phyloP scores from a whole-genome alignment of 768 basidiomycete species.

The Phylloporus scabripes region DNA sequence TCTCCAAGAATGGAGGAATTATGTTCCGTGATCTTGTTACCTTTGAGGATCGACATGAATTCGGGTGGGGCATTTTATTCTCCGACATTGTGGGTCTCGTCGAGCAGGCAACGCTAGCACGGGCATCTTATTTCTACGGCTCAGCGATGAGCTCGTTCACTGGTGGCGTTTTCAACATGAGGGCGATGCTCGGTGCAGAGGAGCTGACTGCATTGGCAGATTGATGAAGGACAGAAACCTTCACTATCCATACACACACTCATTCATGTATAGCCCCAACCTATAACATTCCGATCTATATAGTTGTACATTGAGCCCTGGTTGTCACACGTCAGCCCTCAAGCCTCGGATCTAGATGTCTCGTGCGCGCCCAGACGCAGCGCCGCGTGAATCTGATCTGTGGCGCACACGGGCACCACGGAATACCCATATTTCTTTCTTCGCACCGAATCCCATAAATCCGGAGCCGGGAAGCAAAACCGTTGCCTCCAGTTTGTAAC shows the following conservation, averaged over 20 bases:
- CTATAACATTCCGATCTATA: constrained; percentile 1
- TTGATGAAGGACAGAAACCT: constrained; percentile 13
- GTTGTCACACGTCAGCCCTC: background rate
- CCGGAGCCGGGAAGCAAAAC: constrained; percentile 49
- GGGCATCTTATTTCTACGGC: constrained; percentile 35
- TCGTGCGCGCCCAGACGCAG: constrained; percentile 19
- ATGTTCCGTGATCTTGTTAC: constrained; percentile 37
- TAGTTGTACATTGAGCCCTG: constrained; percentile 10
- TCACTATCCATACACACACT: background rate
- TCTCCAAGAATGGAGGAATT: constrained; percentile 32
- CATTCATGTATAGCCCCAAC: background rate
- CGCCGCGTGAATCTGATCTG: constrained; percentile 26
- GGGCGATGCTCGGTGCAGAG: constrained; percentile 33
- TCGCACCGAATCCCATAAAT: constrained; percentile 33
- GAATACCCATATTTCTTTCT: constrained; percentile 64
- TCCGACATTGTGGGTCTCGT: constrained; percentile 38
- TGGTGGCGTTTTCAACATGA: constrained; percentile 36
- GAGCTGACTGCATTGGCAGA: constrained; percentile 30
- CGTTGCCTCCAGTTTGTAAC: constrained; percentile 61
- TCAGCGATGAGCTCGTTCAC: constrained; percentile 36
- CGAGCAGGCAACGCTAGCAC: constrained; percentile 35
- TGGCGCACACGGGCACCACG: constrained; percentile 35
- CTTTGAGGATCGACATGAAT: constrained; percentile 32
- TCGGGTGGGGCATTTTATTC: constrained; percentile 38
- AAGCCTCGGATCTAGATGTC: constrained; percentile 1